These are phyloP conservation scores for Conoideocrella luteorostrata DNA, from an alignment of 2,329 filamentous ascomycete genomes.

Conservation along the genomic window DNA sequence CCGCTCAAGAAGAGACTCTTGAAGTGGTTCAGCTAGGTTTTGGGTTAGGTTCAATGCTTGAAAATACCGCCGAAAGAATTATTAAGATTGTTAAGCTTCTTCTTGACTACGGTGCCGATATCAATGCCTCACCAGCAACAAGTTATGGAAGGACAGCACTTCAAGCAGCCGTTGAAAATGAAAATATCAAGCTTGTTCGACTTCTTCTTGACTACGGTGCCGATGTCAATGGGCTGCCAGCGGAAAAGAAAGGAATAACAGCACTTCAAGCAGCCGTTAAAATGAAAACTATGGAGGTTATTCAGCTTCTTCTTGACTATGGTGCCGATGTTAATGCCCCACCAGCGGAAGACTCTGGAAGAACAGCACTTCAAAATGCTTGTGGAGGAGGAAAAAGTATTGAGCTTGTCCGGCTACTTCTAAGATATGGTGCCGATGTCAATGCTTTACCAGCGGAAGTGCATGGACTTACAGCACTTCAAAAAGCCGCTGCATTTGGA, in stretches of 20 bases:
- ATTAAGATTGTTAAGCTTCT: too few relatives aligned
- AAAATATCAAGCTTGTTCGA: not conserved
- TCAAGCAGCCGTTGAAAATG: too few relatives aligned
- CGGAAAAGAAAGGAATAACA: not conserved
- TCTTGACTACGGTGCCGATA: too few relatives aligned
- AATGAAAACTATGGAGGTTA: not conserved
- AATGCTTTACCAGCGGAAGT: not conserved
- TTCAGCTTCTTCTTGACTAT: not conserved
- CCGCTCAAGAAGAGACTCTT: too few relatives aligned
- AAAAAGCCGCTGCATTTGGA: not conserved
- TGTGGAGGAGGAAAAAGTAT: not conserved
- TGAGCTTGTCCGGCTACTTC: not conserved
- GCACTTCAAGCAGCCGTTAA: not conserved
- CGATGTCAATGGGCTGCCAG: not conserved
- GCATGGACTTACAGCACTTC: not conserved
- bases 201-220: slow-evolving; percentile 18
- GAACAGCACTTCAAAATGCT: not conserved
- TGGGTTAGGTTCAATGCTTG: too few relatives aligned
- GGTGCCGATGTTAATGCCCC: not conserved
- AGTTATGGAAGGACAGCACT: too few relatives aligned
- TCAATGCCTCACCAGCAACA: too few relatives aligned
- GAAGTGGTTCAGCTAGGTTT: too few relatives aligned
- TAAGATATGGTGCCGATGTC: not conserved
- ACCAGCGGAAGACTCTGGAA: too few relatives aligned
- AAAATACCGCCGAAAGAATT: too few relatives aligned